Evolutionary conservation across 805 yeast species (phyloP), one percentile per base, ranked within the genome.

Genomic region (Zygoascus flipseniorum): DNA sequence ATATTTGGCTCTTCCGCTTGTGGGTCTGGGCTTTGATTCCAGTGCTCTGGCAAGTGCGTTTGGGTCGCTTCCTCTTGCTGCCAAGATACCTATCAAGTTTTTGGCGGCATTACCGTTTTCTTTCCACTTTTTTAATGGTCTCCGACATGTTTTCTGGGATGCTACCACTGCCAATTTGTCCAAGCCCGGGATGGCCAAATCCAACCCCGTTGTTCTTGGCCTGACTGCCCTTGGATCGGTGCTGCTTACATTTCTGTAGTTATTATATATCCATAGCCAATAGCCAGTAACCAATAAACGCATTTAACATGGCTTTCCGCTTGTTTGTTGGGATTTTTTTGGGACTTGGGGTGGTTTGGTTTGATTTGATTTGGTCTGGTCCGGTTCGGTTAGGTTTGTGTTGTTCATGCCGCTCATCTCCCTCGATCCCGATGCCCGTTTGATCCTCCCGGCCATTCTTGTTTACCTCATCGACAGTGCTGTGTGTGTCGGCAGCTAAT

Each of bases 61-160:
- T 63, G 82, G 84, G 41, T 76, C 82, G 19, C 74, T 86, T 58
- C 93, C 96, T 44, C 66, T 79, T 18, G 76, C 75, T 52, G 73
- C 78, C 43, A 86, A 89, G 72, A 61, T 79, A 54, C 73, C 76
- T 23, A 72, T 81, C 54, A 93, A 93, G 76, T 82, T 84, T 50
- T 65, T 80, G 43, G 80, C 84, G 65, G 81, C 93, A 8, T 80
- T 80, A 75, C 90, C 97, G 60, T 89, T 93, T 71, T 85, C 86
- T 31, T 89, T 80, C 85, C 99, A 93, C 72, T 65, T 79, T 47
- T 80, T 76, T 68, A 89, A 90, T 69, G 97, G 98, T 63, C 56
- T 92, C 58, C 88, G 99, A 79, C 99, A 93, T 70, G 74, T 92
- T 71, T 66, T 87, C 53, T 93, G 99, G 99, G 99, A 93, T 70